phyloP scores from a whole-genome alignment of 139 green algal genomes.

The Protoeuglena noctilucae region DNA sequence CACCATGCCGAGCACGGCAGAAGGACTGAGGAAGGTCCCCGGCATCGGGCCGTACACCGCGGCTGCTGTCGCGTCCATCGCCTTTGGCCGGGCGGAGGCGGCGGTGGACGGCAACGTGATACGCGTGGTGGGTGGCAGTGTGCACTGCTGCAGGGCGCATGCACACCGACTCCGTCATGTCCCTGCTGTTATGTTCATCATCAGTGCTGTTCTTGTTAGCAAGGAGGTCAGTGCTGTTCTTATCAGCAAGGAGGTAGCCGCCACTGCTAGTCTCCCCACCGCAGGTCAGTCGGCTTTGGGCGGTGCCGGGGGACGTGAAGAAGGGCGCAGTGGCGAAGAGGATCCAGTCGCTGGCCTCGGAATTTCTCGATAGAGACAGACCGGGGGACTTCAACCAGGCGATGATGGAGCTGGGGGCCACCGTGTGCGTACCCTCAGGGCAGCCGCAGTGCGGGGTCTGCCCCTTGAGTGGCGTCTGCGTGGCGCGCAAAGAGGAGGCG shows the following conservation, averaged over 20 bases:
- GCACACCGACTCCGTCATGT: constrained; percentile 13
- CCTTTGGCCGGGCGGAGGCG: constrained; percentile 42
- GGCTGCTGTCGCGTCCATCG: constrained; percentile 75
- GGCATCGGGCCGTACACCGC: constrained; percentile 78
- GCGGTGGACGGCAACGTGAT: constrained; percentile 92
- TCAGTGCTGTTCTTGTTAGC: no score
- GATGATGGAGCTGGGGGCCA: constrained; percentile 92
- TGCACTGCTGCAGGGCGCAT: constrained; percentile 27
- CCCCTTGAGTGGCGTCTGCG: constrained; percentile 39
- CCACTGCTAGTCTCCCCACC: constrained; percentile 14
- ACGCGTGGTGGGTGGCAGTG: constrained; percentile 62
- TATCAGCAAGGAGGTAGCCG: no score
- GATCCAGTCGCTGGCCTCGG: constrained; percentile 33
- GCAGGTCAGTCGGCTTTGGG: constrained; percentile 28
- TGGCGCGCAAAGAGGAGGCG: constrained; percentile 4
- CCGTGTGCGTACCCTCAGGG: constrained; percentile 53
- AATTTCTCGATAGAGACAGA: constrained; percentile 41
- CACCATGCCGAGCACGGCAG: constrained; percentile 40
- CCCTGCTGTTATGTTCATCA: constrained; percentile 4
- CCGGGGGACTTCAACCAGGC: constrained; percentile 88
- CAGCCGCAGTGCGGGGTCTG: constrained; percentile 49
- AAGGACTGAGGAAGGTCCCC: constrained; percentile 57
- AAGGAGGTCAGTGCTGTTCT: no score
- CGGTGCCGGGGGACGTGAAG: constrained; percentile 24
- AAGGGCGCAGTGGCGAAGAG: no score